These are phyloP conservation scores for Crithidia bombi DNA, from an alignment of 208 protist genomes.

Conservation along the genomic window DNA sequence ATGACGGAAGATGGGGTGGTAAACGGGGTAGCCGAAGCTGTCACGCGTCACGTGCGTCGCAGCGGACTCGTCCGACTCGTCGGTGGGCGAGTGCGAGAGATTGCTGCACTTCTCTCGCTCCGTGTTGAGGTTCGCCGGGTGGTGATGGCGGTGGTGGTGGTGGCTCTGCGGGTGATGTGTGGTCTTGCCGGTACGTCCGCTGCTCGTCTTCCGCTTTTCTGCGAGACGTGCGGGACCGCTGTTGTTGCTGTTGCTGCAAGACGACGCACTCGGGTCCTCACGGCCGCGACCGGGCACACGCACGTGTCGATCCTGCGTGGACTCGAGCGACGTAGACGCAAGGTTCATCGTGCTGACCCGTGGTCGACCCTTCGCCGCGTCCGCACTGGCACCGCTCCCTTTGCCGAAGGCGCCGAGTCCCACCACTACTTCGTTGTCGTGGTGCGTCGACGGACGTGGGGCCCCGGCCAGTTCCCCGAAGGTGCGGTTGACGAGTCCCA, in stretches of 20 bases:
- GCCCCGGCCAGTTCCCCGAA: too few species aligned
- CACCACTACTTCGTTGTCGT: constrained; percentile 5
- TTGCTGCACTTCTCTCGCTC: not conserved
- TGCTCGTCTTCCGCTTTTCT: not conserved
- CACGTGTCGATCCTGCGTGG: not conserved
- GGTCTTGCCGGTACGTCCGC: not conserved
- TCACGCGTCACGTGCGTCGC: constrained; percentile 24
- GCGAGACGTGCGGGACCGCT: not conserved
- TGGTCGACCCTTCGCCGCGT: too few species aligned
- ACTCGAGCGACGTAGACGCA: not conserved
- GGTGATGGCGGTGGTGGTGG: not conserved
- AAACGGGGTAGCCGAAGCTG: constrained; percentile 30
- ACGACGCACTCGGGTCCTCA: not conserved
- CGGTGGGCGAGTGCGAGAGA: not conserved
- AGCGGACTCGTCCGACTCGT: not conserved
- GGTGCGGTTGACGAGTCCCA: not conserved
- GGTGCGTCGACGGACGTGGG: not conserved
- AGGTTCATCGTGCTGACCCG: not conserved
- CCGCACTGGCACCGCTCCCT: too few species aligned
- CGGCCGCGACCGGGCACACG: not conserved
- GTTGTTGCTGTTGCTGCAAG: not conserved
- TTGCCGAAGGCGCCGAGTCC: too few species aligned
- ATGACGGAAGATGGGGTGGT: constrained; percentile 30
- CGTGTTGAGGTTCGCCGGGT: not conserved
- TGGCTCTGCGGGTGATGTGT: not conserved